These are phyloP conservation scores for Baudoinia panamericana DNA, from an alignment of 495 filamentous ascomycete genomes.

Conservation along the genomic window DNA sequence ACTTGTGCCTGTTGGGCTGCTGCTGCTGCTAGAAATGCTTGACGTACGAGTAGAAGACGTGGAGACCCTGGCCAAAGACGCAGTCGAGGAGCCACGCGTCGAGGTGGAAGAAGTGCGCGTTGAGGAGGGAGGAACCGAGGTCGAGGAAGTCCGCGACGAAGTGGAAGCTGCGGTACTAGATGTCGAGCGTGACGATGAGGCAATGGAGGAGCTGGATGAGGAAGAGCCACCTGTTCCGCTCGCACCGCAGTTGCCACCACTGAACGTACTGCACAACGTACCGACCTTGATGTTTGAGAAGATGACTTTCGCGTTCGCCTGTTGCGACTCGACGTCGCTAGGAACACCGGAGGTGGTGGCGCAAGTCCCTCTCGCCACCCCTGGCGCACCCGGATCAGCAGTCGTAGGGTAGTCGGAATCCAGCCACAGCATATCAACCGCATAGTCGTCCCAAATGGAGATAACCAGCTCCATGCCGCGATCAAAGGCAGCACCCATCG, in stretches of 20 bases:
- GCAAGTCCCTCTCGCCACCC: conserved; percentile 60
- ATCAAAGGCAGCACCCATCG: conserved; percentile 44
- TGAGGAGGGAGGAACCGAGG: too few relatives aligned
- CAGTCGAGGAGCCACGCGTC: background rate
- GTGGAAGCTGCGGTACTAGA: too few relatives aligned
- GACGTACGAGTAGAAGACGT: too few relatives aligned
- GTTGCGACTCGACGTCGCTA: conserved; percentile 18
- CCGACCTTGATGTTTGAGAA: conserved; percentile 26
- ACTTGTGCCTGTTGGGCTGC: too few relatives aligned
- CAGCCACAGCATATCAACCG: conserved; percentile 72
- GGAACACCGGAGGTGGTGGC: conserved; percentile 35
- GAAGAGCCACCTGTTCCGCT: background rate
- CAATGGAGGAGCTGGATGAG: too few relatives aligned
- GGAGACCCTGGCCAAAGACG: too few relatives aligned
- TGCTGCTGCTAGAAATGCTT: too few relatives aligned
- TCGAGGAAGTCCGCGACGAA: too few relatives aligned
- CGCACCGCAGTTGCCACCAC: background rate
- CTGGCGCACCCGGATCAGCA: conserved; percentile 41
- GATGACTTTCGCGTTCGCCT: conserved; percentile 15
- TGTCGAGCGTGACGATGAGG: too few relatives aligned
- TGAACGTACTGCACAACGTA: conserved; percentile 23
- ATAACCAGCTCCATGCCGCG: conserved; percentile 63
- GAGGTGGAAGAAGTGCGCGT: too few relatives aligned
- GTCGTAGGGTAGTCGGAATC: conserved; percentile 59
- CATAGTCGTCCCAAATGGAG: conserved; percentile 68